Percentiles rank a stretch among this genome's conserved stretches.
Evolutionary conservation across 495 filamentous ascomycete species (phyloP).

Genomic region (Platismatia glauca): DNA sequence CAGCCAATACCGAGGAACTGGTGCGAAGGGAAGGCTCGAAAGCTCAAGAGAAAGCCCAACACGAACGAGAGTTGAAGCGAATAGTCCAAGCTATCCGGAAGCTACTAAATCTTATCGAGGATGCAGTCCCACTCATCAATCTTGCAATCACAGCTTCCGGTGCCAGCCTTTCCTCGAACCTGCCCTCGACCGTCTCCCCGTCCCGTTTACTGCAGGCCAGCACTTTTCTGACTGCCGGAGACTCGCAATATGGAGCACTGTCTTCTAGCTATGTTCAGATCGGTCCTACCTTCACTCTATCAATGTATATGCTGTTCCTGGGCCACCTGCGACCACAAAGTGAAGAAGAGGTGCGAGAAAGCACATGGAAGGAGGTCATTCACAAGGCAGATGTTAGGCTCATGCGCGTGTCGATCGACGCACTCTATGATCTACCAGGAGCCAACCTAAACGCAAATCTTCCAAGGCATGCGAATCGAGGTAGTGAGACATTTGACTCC

Average conservation of each 20-base stretch:
- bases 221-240: slow-evolving; percentile 80
- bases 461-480: slow-evolving; percentile 9
- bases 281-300: slow-evolving; percentile 78
- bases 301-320: slow-evolving; percentile 93
- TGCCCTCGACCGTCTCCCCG: slow-evolving; percentile 78
- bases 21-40: slow-evolving; percentile 42
- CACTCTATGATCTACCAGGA: slow-evolving; percentile 25
- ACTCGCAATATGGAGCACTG: slow-evolving; percentile 67
- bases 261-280: slow-evolving; percentile 64
- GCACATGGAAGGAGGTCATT: slow-evolving; percentile 95
- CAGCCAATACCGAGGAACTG: slow-evolving; percentile 58
- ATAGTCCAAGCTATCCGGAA: slow-evolving; percentile 69
- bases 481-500: neutral
- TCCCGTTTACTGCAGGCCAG: slow-evolving; percentile 90
- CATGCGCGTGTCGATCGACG: slow-evolving; percentile 45
- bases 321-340: slow-evolving; percentile 63
- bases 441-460: neutral
- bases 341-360: slow-evolving; percentile 56
- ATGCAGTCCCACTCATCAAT: slow-evolving; percentile 87
- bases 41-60: slow-evolving; percentile 38
- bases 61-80: slow-evolving; percentile 53
- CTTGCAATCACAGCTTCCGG: slow-evolving; percentile 95
- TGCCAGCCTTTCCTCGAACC: slow-evolving; percentile 66
- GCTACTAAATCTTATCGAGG: slow-evolving; percentile 73
- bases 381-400: slow-evolving; percentile 87